These are phyloP conservation scores for Chrysoporthe deuterocubensis DNA, from an alignment of 2,329 filamentous ascomycete species.

Conservation along the genomic window DNA sequence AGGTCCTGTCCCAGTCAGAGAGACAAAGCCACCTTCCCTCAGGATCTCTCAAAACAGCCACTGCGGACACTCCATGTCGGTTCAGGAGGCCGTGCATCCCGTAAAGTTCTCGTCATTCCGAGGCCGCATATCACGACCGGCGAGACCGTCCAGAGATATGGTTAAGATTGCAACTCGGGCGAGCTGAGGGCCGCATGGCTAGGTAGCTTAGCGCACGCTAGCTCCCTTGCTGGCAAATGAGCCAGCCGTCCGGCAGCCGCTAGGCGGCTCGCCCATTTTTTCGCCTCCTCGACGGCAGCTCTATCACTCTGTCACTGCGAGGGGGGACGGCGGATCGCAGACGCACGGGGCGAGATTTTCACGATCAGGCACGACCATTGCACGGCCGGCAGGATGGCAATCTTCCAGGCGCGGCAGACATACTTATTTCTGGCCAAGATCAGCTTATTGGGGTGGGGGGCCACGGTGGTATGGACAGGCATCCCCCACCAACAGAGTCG, in stretches of 20 bases:
- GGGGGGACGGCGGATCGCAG: background rate
- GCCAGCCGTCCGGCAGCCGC: background rate
- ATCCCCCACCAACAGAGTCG: slow-evolving; percentile 12
- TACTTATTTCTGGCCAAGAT: slow-evolving; percentile 11
- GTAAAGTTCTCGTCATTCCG: slow-evolving; percentile 19
- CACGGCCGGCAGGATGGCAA: background rate
- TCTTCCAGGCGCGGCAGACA: slow-evolving; percentile 8
- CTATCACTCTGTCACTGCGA: background rate
- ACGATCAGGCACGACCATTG: background rate
- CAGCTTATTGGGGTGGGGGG: background rate
- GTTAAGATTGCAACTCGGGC: background rate
- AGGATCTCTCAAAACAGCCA: background rate
- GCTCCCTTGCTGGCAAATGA: background rate
- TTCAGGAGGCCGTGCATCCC: background rate
- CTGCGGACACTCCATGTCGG: background rate
- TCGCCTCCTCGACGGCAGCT: slow-evolving; percentile 1
- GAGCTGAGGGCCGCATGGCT: slow-evolving; percentile 5
- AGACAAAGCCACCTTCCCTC: background rate
- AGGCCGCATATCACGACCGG: slow-evolving; percentile 2
- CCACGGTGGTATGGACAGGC: slow-evolving; percentile 14
- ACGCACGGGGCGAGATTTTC: slow-evolving; percentile 3
- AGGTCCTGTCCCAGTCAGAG: background rate
- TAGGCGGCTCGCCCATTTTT: background rate
- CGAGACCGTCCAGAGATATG: slow-evolving; percentile 8
- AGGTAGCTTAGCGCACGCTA: background rate